Percentiles rank a stretch among this genome's conserved stretches.
phyloP scores from a whole-genome alignment of 495 filamentous ascomycete species.

The Apiosordaria backusii region DNA sequence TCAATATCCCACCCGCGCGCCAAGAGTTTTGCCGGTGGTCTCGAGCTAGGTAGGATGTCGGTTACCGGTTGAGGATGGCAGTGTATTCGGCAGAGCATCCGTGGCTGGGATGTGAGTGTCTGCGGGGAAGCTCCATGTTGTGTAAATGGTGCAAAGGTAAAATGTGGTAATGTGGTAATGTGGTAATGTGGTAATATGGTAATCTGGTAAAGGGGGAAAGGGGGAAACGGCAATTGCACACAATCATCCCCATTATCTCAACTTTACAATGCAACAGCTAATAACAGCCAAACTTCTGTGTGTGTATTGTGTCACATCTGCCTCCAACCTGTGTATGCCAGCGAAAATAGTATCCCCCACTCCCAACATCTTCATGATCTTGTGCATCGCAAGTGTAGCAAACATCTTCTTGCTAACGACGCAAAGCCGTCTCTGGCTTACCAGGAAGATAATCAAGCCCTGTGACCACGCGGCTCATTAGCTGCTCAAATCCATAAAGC shows the following conservation, averaged over 20 bases:
- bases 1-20: neutral
- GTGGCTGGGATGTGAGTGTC: neutral
- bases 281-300: too few relatives aligned
- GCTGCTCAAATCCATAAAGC: neutral
- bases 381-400: neutral
- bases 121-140: neutral
- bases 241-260: too few relatives aligned
- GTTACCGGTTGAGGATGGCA: neutral
- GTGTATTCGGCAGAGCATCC: neutral
- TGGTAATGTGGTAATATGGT: too few relatives aligned
- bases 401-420: neutral
- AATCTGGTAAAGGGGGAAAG: too few relatives aligned
- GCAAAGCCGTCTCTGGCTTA: neutral
- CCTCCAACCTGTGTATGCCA: too few relatives aligned
- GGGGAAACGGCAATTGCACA: too few relatives aligned
- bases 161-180: neutral
- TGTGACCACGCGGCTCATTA: neutral
- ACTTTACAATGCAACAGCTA: too few relatives aligned
- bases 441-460: slow-evolving; percentile 14
- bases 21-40: neutral
- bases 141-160: neutral
- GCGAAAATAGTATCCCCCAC: too few relatives aligned
- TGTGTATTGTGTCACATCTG: too few relatives aligned
- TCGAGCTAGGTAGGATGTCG: neutral
- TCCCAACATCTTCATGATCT: too few relatives aligned